phyloP scores from a whole-genome alignment of 2,329 filamentous ascomycete genomes.

The Hortaea sp. region DNA sequence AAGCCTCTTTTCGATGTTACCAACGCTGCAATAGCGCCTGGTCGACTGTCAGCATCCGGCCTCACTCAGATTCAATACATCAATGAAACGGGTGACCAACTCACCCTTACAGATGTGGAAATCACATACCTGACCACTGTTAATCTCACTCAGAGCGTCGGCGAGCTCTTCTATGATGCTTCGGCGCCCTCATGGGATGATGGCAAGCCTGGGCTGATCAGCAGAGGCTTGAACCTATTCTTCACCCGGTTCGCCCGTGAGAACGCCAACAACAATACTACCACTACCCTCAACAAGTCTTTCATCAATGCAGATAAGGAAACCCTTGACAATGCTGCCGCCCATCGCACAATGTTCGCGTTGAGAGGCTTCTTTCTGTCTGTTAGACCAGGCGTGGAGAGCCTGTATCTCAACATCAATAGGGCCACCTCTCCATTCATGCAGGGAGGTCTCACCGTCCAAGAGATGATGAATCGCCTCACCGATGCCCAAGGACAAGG shows the following conservation, averaged over 20 bases:
- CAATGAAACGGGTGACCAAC: neutral
- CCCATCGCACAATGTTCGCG: neutral
- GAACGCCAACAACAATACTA: neutral
- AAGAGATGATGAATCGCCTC: neutral
- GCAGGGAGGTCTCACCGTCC: neutral
- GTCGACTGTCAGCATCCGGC: no score
- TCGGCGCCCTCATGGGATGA: neutral
- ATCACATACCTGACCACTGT: no score
- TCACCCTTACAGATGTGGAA: neutral
- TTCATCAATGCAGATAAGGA: neutral
- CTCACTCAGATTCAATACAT: no score
- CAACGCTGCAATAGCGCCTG: neutral
- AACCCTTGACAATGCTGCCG: neutral
- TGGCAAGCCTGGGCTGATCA: neutral
- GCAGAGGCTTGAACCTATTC: neutral
- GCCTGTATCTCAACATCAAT: conserved; percentile 15
- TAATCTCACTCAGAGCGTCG: no score
- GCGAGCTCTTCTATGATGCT: no score
- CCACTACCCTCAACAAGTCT: neutral
- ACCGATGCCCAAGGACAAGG: no score
- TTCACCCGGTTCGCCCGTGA: neutral
- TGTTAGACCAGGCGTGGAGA: conserved; percentile 6
- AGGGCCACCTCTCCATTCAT: conserved; percentile 8
- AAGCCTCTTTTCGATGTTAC: neutral
- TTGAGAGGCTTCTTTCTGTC: conserved; percentile 11